Evolutionary conservation across 2,329 filamentous ascomycete species (phyloP).

Genomic region (Raffaelea arxii): DNA sequence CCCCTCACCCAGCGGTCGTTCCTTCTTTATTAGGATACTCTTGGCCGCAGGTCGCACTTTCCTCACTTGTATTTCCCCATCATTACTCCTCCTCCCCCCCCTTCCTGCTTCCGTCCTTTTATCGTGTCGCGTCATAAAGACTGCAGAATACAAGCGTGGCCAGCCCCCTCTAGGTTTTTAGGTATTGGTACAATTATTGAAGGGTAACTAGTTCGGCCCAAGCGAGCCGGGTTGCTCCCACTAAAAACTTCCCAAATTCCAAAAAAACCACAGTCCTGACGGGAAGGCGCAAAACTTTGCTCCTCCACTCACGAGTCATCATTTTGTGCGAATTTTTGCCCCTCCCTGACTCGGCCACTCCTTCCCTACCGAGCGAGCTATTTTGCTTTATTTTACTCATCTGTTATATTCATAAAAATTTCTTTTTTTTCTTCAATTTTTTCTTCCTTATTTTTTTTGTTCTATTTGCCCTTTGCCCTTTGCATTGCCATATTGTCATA

Average conservation of each 20-base stretch:
- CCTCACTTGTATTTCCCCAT: background rate
- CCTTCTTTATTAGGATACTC: background rate
- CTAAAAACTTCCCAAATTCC: too few relatives aligned
- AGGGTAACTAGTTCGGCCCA: too few relatives aligned
- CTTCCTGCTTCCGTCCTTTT: conserved; percentile 8
- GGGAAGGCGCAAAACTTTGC: background rate
- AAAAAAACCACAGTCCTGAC: background rate
- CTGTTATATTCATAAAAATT: conserved; percentile 2
- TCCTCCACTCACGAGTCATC: conserved; percentile 8
- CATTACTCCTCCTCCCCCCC: background rate
- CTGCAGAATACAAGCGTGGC: too few relatives aligned
- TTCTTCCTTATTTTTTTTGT: background rate
- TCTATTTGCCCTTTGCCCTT: background rate
- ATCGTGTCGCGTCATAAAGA: conserved; percentile 11
- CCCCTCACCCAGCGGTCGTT: too few relatives aligned
- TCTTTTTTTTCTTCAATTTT: conserved; percentile 5
- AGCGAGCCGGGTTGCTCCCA: too few relatives aligned
- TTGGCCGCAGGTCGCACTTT: background rate
- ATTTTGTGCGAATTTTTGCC: conserved; percentile 10
- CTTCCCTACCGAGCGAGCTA: conserved; percentile 11
- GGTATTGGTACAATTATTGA: too few relatives aligned
- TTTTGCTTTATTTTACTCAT: conserved; percentile 4
- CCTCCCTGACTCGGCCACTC: conserved; percentile 11
- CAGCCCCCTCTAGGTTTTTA: too few relatives aligned
- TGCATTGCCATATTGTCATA: background rate